Conservation (phyloP, 495 filamentous ascomycete genomes). For the Trichoderma parareesei region DNA sequence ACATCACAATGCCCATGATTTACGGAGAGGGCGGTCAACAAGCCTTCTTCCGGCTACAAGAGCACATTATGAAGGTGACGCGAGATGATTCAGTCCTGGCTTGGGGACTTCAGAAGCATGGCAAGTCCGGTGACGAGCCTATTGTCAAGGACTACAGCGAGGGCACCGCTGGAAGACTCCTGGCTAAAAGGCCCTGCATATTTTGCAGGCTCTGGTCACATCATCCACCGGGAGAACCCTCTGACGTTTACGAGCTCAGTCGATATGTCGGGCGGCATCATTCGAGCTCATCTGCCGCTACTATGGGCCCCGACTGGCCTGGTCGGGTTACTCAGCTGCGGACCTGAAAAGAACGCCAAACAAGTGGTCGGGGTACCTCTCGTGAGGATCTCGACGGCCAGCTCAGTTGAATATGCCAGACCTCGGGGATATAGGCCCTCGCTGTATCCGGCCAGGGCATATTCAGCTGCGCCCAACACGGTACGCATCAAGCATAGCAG, state of each 20-base stretch:
- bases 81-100: constrained; percentile 21
- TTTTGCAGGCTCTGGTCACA: constrained; percentile 16
- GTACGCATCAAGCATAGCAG: constrained; percentile 6
- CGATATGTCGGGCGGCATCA: constrained; percentile 16
- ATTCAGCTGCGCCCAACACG: not conserved
- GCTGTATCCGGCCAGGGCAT: not conserved
- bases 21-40: constrained; percentile 16
- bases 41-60: constrained; percentile 30
- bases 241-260: constrained; percentile 8
- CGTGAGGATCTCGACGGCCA: not conserved
- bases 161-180: constrained; percentile 8
- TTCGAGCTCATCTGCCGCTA: constrained; percentile 14
- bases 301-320: not conserved
- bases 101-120: constrained; percentile 19
- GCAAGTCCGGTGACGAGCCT: too few relatives aligned
- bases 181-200: constrained; percentile 15
- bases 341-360: constrained; percentile 14
- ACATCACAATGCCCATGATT: constrained; percentile 14
- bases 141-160: not conserved
- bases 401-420: constrained; percentile 15
- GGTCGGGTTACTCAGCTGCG: constrained; percentile 15
- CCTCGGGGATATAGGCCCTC: constrained; percentile 3
- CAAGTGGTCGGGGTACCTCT: constrained; percentile 16
- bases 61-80: constrained; percentile 22
- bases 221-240: constrained; percentile 11